Evolutionary conservation across 202 grass and related monocot species (phyloP).

Genomic region (Carex sylvatica): DNA sequence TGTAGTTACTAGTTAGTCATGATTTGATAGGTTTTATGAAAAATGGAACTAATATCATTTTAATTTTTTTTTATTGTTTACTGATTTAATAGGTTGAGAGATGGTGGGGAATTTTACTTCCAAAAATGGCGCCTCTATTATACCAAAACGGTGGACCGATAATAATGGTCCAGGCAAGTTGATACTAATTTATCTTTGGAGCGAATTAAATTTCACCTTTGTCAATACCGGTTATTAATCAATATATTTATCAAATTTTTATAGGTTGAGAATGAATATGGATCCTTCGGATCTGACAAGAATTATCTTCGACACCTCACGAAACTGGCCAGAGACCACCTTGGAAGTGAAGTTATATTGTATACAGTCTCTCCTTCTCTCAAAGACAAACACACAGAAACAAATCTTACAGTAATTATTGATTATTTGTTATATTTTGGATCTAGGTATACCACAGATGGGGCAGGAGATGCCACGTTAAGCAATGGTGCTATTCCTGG

Average conservation of each 20-base stretch:
- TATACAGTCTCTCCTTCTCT: constrained; percentile 38
- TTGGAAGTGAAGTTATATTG: constrained; percentile 71
- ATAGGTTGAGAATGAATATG: constrained; percentile 99
- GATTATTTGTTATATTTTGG: constrained; percentile 6
- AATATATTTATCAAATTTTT: constrained; percentile 31
- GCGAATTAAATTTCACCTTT: constrained; percentile 16
- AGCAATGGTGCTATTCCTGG: constrained; percentile 68
- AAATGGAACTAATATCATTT: constrained; percentile 28
- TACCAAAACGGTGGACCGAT: constrained; percentile 84
- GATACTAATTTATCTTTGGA: constrained; percentile 4
- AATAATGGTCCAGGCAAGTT: constrained; percentile 95
- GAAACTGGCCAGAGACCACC: constrained; percentile 68
- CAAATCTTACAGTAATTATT: background rate
- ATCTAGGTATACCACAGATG: constrained; percentile 93
- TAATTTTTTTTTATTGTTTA: background rate
- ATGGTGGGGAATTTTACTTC: constrained; percentile 84
- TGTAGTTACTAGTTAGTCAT: constrained; percentile 7
- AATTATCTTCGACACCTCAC: constrained; percentile 75
- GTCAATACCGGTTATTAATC: constrained; percentile 12
- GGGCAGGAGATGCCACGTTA: constrained; percentile 50
- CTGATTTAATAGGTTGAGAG: constrained; percentile 65
- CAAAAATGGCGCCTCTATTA: constrained; percentile 65
- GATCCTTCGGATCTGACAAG: constrained; percentile 90
- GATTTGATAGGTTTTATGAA: constrained; percentile 20
- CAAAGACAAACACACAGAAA: background rate